Percentiles rank a stretch among this genome's conserved stretches.
Conservation (phyloP, 257 asterid species). For the Lantana camara region DNA sequence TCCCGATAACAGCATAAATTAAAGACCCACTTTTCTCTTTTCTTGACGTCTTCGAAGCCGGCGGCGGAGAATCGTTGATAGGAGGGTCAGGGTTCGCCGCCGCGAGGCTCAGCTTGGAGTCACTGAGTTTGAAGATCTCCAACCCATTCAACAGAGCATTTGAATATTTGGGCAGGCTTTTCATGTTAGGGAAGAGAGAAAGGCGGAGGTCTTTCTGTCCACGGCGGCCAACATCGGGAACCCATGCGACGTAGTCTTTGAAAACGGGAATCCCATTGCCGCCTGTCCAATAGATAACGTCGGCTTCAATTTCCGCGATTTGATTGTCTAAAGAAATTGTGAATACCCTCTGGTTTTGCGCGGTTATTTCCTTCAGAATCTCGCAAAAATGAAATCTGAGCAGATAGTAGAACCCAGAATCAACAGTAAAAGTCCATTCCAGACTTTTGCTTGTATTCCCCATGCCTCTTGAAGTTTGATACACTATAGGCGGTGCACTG, state of each 20-base stretch:
- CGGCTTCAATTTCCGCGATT: constrained; percentile 23
- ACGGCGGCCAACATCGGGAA: constrained; percentile 23
- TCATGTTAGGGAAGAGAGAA: constrained; percentile 34
- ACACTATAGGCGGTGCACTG: constrained; percentile 52
- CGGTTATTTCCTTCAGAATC: constrained; percentile 10
- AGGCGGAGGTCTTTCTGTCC: constrained; percentile 33
- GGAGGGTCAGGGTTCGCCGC: constrained; percentile 43
- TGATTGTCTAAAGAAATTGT: constrained; percentile 22
- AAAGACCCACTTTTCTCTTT: background rate
- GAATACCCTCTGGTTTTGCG: constrained; percentile 30
- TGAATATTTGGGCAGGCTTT: background rate
- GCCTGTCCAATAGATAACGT: constrained; percentile 26
- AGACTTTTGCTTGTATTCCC: background rate
- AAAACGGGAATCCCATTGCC: constrained; percentile 39
- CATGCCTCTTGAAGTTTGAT: constrained; percentile 35
- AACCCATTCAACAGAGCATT: constrained; percentile 60
- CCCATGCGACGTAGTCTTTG: constrained; percentile 39
- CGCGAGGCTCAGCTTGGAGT: constrained; percentile 36
- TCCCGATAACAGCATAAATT: constrained; percentile 20
- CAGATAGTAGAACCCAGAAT: constrained; percentile 53
- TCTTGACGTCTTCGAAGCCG: background rate
- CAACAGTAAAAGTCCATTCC: constrained; percentile 50
- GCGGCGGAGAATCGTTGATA: background rate
- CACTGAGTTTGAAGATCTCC: constrained; percentile 61
- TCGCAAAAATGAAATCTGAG: constrained; percentile 64